Percentiles rank a stretch among this genome's conserved stretches.
Conservation (phyloP, 495 filamentous ascomycete species). For the Staphylotrichum tortipilum region DNA sequence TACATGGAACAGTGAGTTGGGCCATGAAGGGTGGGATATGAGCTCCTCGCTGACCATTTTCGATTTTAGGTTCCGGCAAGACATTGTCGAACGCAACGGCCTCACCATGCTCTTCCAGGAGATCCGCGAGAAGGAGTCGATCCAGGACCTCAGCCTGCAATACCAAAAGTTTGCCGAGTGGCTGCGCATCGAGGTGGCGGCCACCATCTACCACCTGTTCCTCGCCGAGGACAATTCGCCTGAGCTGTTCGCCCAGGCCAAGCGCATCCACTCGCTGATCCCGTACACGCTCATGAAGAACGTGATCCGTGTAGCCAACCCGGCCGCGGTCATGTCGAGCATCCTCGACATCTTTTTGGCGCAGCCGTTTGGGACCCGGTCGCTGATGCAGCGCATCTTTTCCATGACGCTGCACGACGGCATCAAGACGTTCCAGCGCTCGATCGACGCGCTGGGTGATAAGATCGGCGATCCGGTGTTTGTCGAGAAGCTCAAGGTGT, state of each 20-base stretch:
- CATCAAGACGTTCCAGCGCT: slow-evolving; percentile 71
- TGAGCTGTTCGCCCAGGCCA: slow-evolving; percentile 88
- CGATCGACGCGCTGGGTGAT: slow-evolving; percentile 62
- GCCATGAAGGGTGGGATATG: background rate
- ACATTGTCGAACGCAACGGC: slow-evolving; percentile 60
- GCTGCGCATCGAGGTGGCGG: slow-evolving; percentile 94
- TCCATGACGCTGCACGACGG: slow-evolving; percentile 85
- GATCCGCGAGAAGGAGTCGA: slow-evolving; percentile 76
- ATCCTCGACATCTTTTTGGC: slow-evolving; percentile 92
- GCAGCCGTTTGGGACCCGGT: slow-evolving; percentile 83
- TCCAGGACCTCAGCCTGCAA: slow-evolving; percentile 81
- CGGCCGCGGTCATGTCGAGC: slow-evolving; percentile 87
- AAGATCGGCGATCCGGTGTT: slow-evolving; percentile 75
- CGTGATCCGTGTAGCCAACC: slow-evolving; percentile 91
- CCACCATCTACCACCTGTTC: slow-evolving; percentile 95
- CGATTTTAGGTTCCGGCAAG: slow-evolving; percentile 46
- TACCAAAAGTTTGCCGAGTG: slow-evolving; percentile 98
- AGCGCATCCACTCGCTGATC: slow-evolving; percentile 84
- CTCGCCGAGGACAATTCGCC: slow-evolving; percentile 96
- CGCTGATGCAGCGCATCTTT: slow-evolving; percentile 86
- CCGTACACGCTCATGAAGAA: slow-evolving; percentile 93
- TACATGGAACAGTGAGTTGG: slow-evolving; percentile 96
- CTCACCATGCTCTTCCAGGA: slow-evolving; percentile 89
- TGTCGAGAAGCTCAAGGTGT: slow-evolving; percentile 73
- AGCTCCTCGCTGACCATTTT: background rate